Evolutionary conservation across 331 rosid species (phyloP), one percentile per base, ranked within the genome.

Genomic region (Acacia concinna): DNA sequence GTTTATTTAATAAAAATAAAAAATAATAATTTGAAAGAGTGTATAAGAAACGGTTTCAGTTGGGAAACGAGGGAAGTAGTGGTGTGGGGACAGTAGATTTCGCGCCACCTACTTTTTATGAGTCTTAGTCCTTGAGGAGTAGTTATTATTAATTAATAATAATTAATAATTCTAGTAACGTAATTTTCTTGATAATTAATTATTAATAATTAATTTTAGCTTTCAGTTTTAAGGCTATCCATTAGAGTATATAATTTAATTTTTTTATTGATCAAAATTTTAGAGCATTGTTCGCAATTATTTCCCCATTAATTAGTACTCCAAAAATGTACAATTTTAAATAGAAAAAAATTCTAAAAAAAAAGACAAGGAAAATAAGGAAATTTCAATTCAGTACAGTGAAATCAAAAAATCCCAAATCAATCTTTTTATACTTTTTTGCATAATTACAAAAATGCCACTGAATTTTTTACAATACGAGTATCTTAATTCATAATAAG

Each of bases 51-150:
- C 94, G 90, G 94, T 88, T 94, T 88, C 88, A 69, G 88, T 84
- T 83, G 80, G 79, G 86, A 81, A 82, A 76, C 89, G 85, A 71
- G 84, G 70, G 82, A 75, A 78, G 76, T 20, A 71, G 82, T 10
- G 18, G 80, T 59, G 47, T 27, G 84, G 87, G 87, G 80, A 68
- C 81, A 9, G 71, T 76, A 89, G 81, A 73, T 90, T 92, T 90
- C 89, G 97, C 94, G 98, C 97, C 97, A 87, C 93, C 97, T 66
- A 82, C 88, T 86, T 73, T 68, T 68, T 68, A 69, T 84, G 34
- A 47, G 37, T 21, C 71, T 43, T 69, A 20, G 57, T 49, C 25
- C 68, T 57, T 64, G 6, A 2, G 27, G 52, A 34, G 69, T 78
- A 44, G 72, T 80, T 78, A 38, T 66, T 79, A 46, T 46, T 46